phyloP scores from a whole-genome alignment of 805 yeast genomes.

The Saccharomycodes ludwigii region DNA sequence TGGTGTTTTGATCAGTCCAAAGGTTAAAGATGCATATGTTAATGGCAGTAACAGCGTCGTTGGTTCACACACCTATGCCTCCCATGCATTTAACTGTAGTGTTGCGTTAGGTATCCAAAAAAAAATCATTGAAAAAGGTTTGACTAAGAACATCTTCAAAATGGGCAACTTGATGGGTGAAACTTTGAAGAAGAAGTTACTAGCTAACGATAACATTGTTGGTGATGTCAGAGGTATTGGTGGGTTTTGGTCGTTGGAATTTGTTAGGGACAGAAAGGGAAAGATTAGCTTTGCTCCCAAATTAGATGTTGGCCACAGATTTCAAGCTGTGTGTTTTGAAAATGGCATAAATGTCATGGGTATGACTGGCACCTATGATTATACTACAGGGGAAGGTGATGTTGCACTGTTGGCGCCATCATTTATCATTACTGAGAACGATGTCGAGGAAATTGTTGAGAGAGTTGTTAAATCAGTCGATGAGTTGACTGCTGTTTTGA shows the following conservation, averaged over 20 bases:
- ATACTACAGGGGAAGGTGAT: no score
- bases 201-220: slow-evolving; percentile 25
- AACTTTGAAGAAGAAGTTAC: slow-evolving; percentile 23
- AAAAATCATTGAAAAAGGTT: slow-evolving; percentile 21
- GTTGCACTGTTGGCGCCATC: slow-evolving; percentile 36
- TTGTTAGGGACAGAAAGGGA: slow-evolving; percentile 38
- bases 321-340: slow-evolving; percentile 24
- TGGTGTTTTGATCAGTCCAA: slow-evolving; percentile 29
- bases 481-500: slow-evolving; percentile 16
- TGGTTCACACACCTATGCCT: slow-evolving; percentile 39
- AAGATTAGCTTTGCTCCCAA: slow-evolving; percentile 33
- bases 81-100: slow-evolving; percentile 32
- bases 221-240: slow-evolving; percentile 56
- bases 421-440: slow-evolving; percentile 29
- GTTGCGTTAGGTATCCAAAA: slow-evolving; percentile 34
- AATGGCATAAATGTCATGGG: slow-evolving; percentile 38
- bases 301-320: slow-evolving; percentile 24
- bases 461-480: slow-evolving; percentile 28
- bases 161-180: slow-evolving; percentile 31
- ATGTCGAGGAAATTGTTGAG: slow-evolving; percentile 28
- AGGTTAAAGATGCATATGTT: slow-evolving; percentile 24
- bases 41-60: slow-evolving; percentile 28
- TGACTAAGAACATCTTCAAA: slow-evolving; percentile 29
- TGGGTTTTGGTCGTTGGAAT: slow-evolving; percentile 44
- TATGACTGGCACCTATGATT: slow-evolving; percentile 29